Conservation (phyloP, 345 rosid genomes). For the Ceriops decandra region DNA sequence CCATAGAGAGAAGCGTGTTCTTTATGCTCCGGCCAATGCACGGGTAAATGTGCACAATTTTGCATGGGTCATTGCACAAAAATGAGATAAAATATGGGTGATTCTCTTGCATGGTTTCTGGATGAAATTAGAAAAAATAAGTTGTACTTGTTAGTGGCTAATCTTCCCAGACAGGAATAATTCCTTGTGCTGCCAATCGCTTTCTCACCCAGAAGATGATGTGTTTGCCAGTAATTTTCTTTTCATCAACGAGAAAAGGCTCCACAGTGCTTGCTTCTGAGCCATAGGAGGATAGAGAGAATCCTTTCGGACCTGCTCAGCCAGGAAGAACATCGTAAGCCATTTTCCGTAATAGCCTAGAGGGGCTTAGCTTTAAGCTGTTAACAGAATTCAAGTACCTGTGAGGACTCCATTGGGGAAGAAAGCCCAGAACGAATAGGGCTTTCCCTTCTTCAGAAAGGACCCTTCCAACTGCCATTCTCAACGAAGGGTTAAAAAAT, state of each 20-base stretch:
- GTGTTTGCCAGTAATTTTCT: slow-evolving; percentile 68
- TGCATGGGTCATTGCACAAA: neutral
- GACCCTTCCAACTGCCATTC: slow-evolving; percentile 73
- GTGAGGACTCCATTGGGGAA: slow-evolving; percentile 69
- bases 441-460: slow-evolving; percentile 54
- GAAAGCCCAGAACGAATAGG: slow-evolving; percentile 84
- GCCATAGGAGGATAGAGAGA: slow-evolving; percentile 73
- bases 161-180: slow-evolving; percentile 76
- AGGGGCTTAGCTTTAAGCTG: too few relatives aligned
- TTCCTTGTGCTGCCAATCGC: slow-evolving; percentile 93
- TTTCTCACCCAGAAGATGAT: slow-evolving; percentile 93
- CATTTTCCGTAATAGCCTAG: neutral
- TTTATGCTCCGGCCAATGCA: too few relatives aligned
- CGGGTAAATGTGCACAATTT: neutral
- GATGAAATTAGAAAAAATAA: slow-evolving; percentile 12
- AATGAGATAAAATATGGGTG: neutral
- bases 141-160: slow-evolving; percentile 14
- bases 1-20: too few relatives aligned
- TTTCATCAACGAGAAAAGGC: slow-evolving; percentile 91
- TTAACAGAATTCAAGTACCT: slow-evolving; percentile 32
- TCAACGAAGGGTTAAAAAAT: too few relatives aligned
- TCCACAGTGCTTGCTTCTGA: slow-evolving; percentile 79
- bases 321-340: neutral
- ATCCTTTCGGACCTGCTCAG: slow-evolving; percentile 72
- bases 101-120: slow-evolving; percentile 1